phyloP scores from a whole-genome alignment of 2,329 filamentous ascomycete species.

The Aspergillus alliaceus region DNA sequence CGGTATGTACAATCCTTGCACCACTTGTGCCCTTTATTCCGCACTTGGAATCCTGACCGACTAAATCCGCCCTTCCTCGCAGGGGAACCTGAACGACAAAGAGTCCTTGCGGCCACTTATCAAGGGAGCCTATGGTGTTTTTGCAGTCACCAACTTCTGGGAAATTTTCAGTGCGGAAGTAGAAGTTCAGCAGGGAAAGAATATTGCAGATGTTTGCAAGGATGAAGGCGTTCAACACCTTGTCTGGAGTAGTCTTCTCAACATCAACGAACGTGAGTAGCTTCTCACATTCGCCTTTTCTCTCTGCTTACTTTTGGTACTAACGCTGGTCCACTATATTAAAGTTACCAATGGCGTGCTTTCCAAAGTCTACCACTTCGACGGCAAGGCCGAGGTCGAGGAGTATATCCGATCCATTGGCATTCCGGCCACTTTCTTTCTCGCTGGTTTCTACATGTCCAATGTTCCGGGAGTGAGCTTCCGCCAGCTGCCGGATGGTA shows the following conservation, averaged over 20 bases:
- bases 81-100: constrained; percentile 44
- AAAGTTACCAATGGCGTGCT: constrained; percentile 32
- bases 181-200: constrained; percentile 37
- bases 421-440: constrained; percentile 42
- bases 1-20: background rate
- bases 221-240: constrained; percentile 38
- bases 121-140: constrained; percentile 48
- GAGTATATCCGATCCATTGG: constrained; percentile 35
- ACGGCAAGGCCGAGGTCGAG: constrained; percentile 42
- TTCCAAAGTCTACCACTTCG: constrained; percentile 39
- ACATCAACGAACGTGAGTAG: constrained; percentile 12
- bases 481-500: constrained; percentile 27
- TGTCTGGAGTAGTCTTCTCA: constrained; percentile 41
- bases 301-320: background rate
- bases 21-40: too few relatives aligned
- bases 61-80: background rate
- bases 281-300: background rate
- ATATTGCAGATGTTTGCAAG: constrained; percentile 40
- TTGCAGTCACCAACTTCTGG: constrained; percentile 44
- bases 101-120: constrained; percentile 45
- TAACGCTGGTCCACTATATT: background rate
- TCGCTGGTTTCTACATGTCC: constrained; percentile 46
- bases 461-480: constrained; percentile 29
- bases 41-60: background rate
- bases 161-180: constrained; percentile 32